These are phyloP conservation scores for Hygrophila difformis DNA, from an alignment of 257 asterid species.

Conservation along the genomic window DNA sequence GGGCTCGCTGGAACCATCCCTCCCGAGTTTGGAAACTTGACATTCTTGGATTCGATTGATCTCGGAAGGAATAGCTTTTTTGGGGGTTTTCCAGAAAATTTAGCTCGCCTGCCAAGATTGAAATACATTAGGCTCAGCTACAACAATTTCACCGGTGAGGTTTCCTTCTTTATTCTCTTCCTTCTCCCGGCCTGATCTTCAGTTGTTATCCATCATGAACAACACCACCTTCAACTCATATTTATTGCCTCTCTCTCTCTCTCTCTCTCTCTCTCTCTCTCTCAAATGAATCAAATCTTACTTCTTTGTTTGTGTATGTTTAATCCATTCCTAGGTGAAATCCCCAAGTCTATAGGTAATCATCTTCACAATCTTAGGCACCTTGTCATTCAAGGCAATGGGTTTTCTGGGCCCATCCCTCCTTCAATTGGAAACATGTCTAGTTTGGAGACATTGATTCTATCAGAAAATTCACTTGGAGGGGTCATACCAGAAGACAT, in stretches of 20 bases:
- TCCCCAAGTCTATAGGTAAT: slow-evolving; percentile 14
- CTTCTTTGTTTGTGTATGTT: neutral
- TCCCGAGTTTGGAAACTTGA: too few relatives aligned
- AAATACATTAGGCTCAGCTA: neutral
- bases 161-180: neutral
- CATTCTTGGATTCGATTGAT: slow-evolving; percentile 15
- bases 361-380: slow-evolving; percentile 7
- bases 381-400: neutral
- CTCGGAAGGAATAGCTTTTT: neutral
- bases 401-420: neutral
- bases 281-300: too few relatives aligned
- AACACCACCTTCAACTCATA: neutral
- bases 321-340: slow-evolving; percentile 1
- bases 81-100: neutral
- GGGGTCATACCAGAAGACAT: neutral
- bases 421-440: neutral
- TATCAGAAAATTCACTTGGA: neutral
- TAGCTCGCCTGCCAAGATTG: neutral
- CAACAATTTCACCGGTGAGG: neutral
- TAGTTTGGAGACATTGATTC: neutral
- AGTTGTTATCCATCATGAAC: neutral
- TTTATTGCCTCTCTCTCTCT: neutral
- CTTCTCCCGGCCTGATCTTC: neutral
- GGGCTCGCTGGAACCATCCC: too few relatives aligned
- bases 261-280: neutral